phyloP scores from a whole-genome alignment of 2,329 filamentous ascomycete genomes.

The Metarhizium anisopliae region DNA sequence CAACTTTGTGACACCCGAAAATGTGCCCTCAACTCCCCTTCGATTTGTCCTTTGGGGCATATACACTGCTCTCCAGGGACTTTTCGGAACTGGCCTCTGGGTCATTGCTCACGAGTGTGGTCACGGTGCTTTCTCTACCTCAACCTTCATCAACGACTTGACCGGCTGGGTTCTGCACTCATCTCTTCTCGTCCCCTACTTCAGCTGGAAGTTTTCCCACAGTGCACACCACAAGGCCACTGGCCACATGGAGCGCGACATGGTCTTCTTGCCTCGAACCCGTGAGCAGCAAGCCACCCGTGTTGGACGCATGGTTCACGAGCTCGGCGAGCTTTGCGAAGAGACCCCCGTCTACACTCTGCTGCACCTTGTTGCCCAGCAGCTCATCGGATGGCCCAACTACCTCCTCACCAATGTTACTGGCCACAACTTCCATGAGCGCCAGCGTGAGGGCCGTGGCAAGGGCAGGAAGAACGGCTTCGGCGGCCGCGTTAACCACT shows the following conservation, averaged over 20 bases:
- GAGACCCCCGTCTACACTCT: slow-evolving; percentile 85
- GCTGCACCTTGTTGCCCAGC: slow-evolving; percentile 66
- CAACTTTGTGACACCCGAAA: slow-evolving; percentile 80
- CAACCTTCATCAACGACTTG: slow-evolving; percentile 80
- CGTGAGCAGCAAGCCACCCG: slow-evolving; percentile 71
- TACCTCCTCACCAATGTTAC: slow-evolving; percentile 91
- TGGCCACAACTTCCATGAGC: slow-evolving; percentile 89
- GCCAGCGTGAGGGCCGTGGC: slow-evolving; percentile 86
- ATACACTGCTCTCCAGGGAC: slow-evolving; percentile 76
- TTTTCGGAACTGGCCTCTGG: slow-evolving; percentile 92
- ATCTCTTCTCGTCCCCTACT: slow-evolving; percentile 84
- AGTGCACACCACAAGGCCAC: slow-evolving; percentile 99
- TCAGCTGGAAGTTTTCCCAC: slow-evolving; percentile 99
- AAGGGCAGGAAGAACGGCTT: slow-evolving; percentile 83
- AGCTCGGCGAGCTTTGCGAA: slow-evolving; percentile 82
- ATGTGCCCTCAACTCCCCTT: slow-evolving; percentile 58
- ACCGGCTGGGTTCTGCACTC: slow-evolving; percentile 92
- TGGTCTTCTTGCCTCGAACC: slow-evolving; percentile 97
- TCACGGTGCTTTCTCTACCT: slow-evolving; percentile 93
- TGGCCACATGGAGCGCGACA: slow-evolving; percentile 93
- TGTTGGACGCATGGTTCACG: slow-evolving; percentile 65
- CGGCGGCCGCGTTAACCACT: slow-evolving; percentile 84
- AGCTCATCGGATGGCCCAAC: slow-evolving; percentile 86
- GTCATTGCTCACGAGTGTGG: slow-evolving; percentile 97
- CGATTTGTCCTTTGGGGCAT: slow-evolving; percentile 56